Evolutionary conservation across 768 basidiomycete species (phyloP).

Genomic region (Boletus vermiculosoides): DNA sequence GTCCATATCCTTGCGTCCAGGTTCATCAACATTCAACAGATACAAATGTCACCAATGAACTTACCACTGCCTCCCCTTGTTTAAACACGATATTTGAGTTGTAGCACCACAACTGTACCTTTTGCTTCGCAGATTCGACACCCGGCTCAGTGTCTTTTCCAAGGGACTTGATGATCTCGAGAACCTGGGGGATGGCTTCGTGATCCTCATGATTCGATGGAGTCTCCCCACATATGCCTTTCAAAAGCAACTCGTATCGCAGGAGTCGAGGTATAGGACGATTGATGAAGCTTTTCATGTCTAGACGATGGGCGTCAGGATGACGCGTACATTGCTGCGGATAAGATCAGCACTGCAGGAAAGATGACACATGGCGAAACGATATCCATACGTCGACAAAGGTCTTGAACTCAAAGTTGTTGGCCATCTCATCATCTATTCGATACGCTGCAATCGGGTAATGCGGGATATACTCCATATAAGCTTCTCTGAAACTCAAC

Average conservation of each 20-base stretch:
- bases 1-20: slow-evolving; percentile 73
- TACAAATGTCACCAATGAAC: slow-evolving; percentile 11
- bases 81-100: slow-evolving; percentile 80
- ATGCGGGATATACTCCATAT: slow-evolving; percentile 91
- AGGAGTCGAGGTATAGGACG: slow-evolving; percentile 88
- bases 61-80: slow-evolving; percentile 64
- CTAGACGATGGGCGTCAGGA: slow-evolving; percentile 75
- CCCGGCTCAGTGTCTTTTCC: slow-evolving; percentile 88
- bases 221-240: slow-evolving; percentile 75
- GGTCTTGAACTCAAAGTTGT: slow-evolving; percentile 73
- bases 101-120: slow-evolving; percentile 88
- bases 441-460: slow-evolving; percentile 88
- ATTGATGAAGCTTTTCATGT: slow-evolving; percentile 92
- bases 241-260: slow-evolving; percentile 84
- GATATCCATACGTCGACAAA: slow-evolving; percentile 69
- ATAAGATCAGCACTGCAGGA: slow-evolving; percentile 1
- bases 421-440: slow-evolving; percentile 85
- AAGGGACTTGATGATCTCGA: slow-evolving; percentile 82
- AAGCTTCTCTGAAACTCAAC: slow-evolving; percentile 88
- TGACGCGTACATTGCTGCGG: slow-evolving; percentile 54
- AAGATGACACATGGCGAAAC: not conserved
- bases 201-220: slow-evolving; percentile 75
- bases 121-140: slow-evolving; percentile 79
- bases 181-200: slow-evolving; percentile 77
- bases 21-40: not conserved